Base-by-base conservation (phyloP, 257 asterid species). In the Nemophila menziesii region DNA sequence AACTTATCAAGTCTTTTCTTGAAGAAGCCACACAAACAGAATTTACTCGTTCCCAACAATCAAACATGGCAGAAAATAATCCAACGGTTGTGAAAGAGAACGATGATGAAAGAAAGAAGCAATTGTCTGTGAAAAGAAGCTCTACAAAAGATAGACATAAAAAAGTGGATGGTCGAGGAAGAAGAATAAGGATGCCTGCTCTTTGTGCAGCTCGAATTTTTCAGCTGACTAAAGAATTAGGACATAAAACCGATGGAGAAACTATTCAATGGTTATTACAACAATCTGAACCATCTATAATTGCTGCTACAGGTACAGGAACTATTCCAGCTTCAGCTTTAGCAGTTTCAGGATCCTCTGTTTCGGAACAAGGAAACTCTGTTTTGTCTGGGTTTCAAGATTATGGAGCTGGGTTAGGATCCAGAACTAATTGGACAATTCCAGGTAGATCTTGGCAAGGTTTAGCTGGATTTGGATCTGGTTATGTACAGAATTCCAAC, bases 231-330 rank as follows among this genome's bases (percentile, higher is more conserved):
- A 49, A 72, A 15, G 92, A 76, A 33, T 52, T 80, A 22, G 92
- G 92, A 2, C 86, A 76, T 51, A 80, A 68, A 39, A 67, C 92
- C 9, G 92, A 80, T 43, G 92, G 86, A 0, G 86, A 80, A 45
- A 80, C 92, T 0, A 67, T 80, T 20, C 83, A 76, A 58, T 80
- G 92, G 92, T 68, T 80, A 34, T 26, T 80, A 34, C 92, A 76
- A 59, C 92, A 80, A 43, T 57, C 92, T 0, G 92, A 80, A 78
- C 75, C 87, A 0, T 64, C 92, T 0, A 77, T 80, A 44, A 52
- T 80, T 17, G 86, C 86, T 2, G 83, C 86, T 18, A 80, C 92
- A 0, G 92, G 92, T 0, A 55, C 75, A 0, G 92, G 92, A 5
- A 80, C 92, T 0, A 66, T 76, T 11, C 92, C 87, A 16, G 92